Conservation (phyloP, 163 green algal genomes). For the Chloromonas sp. region DNA sequence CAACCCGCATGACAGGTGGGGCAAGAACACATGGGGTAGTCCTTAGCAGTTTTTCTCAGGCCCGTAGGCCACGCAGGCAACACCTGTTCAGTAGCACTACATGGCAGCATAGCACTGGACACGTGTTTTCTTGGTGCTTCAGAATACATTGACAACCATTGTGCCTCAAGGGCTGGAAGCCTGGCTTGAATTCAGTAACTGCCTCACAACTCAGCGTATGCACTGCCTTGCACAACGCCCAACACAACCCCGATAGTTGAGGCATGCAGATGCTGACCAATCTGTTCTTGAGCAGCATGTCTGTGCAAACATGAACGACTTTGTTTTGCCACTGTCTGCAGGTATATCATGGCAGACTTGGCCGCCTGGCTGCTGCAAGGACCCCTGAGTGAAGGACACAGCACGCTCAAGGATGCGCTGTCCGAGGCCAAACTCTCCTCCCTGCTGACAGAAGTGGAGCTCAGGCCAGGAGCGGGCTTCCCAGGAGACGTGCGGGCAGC, state of each 20-base stretch:
- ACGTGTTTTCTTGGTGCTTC: too few species aligned
- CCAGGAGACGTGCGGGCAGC: too few species aligned
- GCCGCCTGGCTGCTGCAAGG: background rate
- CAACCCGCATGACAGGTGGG: constrained; percentile 29
- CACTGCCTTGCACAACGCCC: background rate
- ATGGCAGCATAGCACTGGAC: too few species aligned
- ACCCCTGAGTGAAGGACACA: background rate
- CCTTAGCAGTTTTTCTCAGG: too few species aligned
- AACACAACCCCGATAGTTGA: background rate
- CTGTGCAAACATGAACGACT: background rate
- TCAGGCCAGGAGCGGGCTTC: too few species aligned
- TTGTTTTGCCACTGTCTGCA: background rate
- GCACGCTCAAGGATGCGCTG: too few species aligned
- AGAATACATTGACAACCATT: too few species aligned
- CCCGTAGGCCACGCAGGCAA: too few species aligned
- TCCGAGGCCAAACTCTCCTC: too few species aligned
- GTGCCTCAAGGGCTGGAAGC: background rate
- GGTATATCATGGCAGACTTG: background rate
- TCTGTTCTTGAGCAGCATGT: background rate
- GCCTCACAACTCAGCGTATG: background rate
- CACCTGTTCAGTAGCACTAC: too few species aligned
- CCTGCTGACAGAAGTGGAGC: too few species aligned
- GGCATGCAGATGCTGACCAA: background rate
- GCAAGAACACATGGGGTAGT: too few species aligned
- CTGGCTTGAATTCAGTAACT: background rate